Evolutionary conservation across 495 filamentous ascomycete genomes (phyloP), one percentile per base, ranked within the genome.

Genomic region (Xylaria longipes): DNA sequence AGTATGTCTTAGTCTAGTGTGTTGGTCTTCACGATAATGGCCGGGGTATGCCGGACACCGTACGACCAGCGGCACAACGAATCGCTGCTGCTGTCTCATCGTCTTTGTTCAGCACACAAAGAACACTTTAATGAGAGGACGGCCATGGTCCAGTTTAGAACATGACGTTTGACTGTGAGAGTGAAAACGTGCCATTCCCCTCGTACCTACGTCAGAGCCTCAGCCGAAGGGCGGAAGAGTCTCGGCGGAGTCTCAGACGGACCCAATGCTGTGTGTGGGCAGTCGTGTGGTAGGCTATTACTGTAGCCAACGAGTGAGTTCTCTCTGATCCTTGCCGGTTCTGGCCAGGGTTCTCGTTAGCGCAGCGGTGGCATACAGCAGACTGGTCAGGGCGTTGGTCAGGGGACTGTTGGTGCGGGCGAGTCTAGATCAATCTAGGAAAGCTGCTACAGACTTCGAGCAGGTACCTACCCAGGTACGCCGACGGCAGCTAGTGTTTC

Each of bases 371-470:
- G 60, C 7, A 22, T 48, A 43, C 46, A 22, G 20, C 46, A 22
- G 46, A 46, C 17, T 31, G 58, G 58, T 22, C 31, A 25, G 20
- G 33, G 58, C 1, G 0, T 39, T 41, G 43, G 45, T 14, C 45
- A 65, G 31, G 31, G 25, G 31, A 20, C 22, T 41, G 15, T 5
- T 22, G 15, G n/a, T n/a, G 50, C 60, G 56, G 31, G 27, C 48
- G 3, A 67, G 65, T 67, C 65, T 67, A 67, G 65, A 67, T 56
- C 65, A 56, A 43, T 67, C 65, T 29, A 15, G 65, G 65, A 67
- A 67, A 54, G 3, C 9, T 43, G 60, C 22, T 43, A 43, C 52
- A 20, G 27, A 31, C 52, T 6, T 41, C 39, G 39, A 41, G 39
- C 52, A 56, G 11, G 27, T 11, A n/a, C n/a, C n/a, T n/a, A 33